phyloP scores from a whole-genome alignment of 31 red algal genomes.

The Bonnemaisonia californica region DNA sequence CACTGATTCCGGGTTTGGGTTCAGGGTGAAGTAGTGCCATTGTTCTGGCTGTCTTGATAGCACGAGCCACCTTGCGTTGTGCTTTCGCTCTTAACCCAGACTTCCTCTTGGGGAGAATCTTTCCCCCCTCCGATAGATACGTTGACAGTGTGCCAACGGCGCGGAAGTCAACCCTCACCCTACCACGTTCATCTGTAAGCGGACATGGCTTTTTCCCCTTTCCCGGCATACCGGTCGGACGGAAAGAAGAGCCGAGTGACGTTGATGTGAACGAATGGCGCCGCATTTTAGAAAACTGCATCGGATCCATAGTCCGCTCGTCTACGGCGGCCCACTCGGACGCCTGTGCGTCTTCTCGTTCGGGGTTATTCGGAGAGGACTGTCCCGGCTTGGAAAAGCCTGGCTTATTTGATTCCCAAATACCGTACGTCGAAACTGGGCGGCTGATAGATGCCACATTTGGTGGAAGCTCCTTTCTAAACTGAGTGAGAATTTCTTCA shows the following conservation, averaged over 20 bases:
- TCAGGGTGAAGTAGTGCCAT: constrained; percentile 64
- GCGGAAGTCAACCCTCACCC: constrained; percentile 64
- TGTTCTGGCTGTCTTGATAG: constrained; percentile 70
- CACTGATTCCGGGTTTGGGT: constrained; percentile 26
- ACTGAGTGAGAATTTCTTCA: constrained; percentile 45
- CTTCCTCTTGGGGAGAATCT: constrained; percentile 50
- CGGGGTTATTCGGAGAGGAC: background rate
- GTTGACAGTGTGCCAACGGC: constrained; percentile 45
- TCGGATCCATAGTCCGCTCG: constrained; percentile 46
- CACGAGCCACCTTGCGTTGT: constrained; percentile 59
- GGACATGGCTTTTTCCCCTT: constrained; percentile 32
- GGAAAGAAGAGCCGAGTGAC: background rate
- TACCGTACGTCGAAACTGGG: constrained; percentile 45
- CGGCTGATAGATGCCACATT: constrained; percentile 47
- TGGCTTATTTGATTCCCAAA: constrained; percentile 47
- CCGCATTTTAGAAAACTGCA: constrained; percentile 26
- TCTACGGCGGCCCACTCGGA: constrained; percentile 52
- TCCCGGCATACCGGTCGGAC: background rate
- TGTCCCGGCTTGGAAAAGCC: background rate
- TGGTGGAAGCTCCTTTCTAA: constrained; percentile 52
- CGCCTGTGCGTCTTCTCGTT: constrained; percentile 3
- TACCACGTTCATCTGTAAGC: constrained; percentile 60
- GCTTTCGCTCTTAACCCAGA: constrained; percentile 57
- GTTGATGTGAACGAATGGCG: constrained; percentile 26
- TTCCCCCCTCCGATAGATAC: constrained; percentile 48